phyloP scores from a whole-genome alignment of 768 basidiomycete species.

The Epithele typhae region DNA sequence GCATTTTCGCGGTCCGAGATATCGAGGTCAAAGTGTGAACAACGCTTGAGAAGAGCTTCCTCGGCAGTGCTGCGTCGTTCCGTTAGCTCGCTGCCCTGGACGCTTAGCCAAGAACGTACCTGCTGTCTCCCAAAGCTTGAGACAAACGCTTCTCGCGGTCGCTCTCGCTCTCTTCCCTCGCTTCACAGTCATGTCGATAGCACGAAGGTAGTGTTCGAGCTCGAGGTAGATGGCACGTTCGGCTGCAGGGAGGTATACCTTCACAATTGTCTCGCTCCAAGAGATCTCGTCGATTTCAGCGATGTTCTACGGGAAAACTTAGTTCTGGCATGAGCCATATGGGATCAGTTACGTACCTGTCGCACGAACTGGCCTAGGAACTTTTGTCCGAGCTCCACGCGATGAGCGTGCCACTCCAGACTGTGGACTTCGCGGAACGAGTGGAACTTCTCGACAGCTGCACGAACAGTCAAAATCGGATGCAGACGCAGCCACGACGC shows the following conservation, averaged over 20 bases:
- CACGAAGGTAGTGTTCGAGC: slow-evolving; percentile 87
- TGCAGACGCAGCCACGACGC: background rate
- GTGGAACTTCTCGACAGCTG: slow-evolving; percentile 90
- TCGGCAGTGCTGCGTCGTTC: slow-evolving; percentile 62
- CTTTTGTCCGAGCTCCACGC: slow-evolving; percentile 74
- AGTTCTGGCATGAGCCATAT: slow-evolving; percentile 5
- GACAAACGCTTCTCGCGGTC: slow-evolving; percentile 88
- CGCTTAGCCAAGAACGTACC: slow-evolving; percentile 39
- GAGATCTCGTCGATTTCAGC: slow-evolving; percentile 97
- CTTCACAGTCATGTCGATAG: slow-evolving; percentile 79
- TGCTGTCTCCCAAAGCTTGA: slow-evolving; percentile 83
- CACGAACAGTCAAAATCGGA: slow-evolving; percentile 8
- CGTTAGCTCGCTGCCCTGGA: background rate
- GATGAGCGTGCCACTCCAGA: slow-evolving; percentile 87
- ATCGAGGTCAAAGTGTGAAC: slow-evolving; percentile 91
- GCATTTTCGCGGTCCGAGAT: slow-evolving; percentile 64
- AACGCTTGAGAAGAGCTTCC: slow-evolving; percentile 91
- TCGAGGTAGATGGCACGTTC: slow-evolving; percentile 95
- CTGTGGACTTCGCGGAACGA: slow-evolving; percentile 95
- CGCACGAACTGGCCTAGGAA: slow-evolving; percentile 82
- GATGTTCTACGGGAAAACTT: slow-evolving; percentile 60
- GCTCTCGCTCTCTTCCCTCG: slow-evolving; percentile 62
- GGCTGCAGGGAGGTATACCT: slow-evolving; percentile 79
- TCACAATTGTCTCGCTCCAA: slow-evolving; percentile 57
- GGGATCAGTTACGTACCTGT: slow-evolving; percentile 48